A percentile compares a stretch with the other conserved stretches of the same genome.
These are phyloP conservation scores for Tolypocladium album DNA, from an alignment of 2,329 filamentous ascomycete species.

Conservation along the genomic window DNA sequence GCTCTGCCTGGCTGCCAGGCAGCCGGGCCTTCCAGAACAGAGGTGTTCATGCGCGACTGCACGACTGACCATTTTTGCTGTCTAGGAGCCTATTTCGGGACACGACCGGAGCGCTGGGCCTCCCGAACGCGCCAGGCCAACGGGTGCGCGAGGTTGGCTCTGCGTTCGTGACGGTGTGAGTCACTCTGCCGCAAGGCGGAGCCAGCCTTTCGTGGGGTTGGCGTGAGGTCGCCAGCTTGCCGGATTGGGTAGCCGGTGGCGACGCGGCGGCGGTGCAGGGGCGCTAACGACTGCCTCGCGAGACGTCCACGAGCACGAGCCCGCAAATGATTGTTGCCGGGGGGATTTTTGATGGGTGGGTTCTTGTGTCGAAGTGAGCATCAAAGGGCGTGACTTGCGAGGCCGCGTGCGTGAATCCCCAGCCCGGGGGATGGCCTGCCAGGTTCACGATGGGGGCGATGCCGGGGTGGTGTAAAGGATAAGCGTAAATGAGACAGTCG, in stretches of 20 bases:
- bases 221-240: constrained; percentile 11
- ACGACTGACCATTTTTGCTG: neutral
- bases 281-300: neutral
- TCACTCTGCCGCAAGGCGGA: constrained; percentile 11
- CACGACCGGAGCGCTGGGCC: neutral
- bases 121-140: neutral
- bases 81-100: neutral
- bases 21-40: neutral
- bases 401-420: neutral
- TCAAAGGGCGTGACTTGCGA: neutral
- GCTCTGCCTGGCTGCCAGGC: neutral
- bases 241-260: constrained; percentile 12
- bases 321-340: neutral
- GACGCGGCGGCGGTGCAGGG: constrained; percentile 1
- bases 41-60: neutral
- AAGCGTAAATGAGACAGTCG: neutral
- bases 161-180: constrained; percentile 11
- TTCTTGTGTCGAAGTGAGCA: neutral
- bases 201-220: constrained; percentile 2
- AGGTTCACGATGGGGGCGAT: neutral
- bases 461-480: neutral
- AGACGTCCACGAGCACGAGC: neutral
- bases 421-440: neutral
- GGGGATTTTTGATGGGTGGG: neutral
- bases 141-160: neutral